phyloP scores from a whole-genome alignment of 1,139 yeast genomes.

The Suhomyces bolitotheri region DNA sequence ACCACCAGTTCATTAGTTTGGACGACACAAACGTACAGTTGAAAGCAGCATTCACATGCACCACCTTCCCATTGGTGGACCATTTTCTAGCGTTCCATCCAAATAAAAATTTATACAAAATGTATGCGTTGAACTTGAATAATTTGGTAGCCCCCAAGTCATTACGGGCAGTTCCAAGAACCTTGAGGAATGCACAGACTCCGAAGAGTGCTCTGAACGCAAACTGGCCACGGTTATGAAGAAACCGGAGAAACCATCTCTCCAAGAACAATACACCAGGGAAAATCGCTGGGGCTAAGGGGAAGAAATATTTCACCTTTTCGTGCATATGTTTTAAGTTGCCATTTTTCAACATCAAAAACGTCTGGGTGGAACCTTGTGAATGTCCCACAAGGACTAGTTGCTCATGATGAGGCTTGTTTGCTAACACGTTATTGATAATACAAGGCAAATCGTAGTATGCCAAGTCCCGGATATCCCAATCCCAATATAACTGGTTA shows the following conservation, averaged over 20 bases:
- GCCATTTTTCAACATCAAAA: constrained; percentile 52
- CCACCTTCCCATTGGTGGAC: constrained; percentile 56
- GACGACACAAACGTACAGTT: constrained; percentile 85
- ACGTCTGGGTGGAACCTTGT: constrained; percentile 89
- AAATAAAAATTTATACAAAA: constrained; percentile 80
- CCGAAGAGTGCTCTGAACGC: constrained; percentile 57
- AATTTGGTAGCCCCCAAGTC: constrained; percentile 45
- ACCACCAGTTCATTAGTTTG: constrained; percentile 91
- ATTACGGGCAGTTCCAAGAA: constrained; percentile 53
- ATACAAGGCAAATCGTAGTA: constrained; percentile 73
- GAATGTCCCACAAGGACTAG: constrained; percentile 78
- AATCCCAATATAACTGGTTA: constrained; percentile 64
- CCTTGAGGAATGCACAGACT: constrained; percentile 57
- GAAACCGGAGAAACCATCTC: constrained; percentile 56
- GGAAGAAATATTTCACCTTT: constrained; percentile 66
- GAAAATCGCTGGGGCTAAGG: constrained; percentile 87
- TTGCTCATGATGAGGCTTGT: constrained; percentile 45
- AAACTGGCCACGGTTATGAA: constrained; percentile 41
- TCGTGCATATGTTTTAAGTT: constrained; percentile 34
- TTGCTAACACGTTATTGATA: constrained; percentile 56
- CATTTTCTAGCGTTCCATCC: constrained; percentile 83
- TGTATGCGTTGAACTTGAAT: constrained; percentile 65
- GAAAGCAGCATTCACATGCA: constrained; percentile 75
- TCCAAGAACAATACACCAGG: constrained; percentile 73
- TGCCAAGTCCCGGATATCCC: constrained; percentile 86